A percentile compares a stretch with the other conserved stretches of the same genome.
These are phyloP conservation scores for Chaetomium cochliodes DNA, from an alignment of 495 filamentous ascomycete genomes.

Conservation along the genomic window DNA sequence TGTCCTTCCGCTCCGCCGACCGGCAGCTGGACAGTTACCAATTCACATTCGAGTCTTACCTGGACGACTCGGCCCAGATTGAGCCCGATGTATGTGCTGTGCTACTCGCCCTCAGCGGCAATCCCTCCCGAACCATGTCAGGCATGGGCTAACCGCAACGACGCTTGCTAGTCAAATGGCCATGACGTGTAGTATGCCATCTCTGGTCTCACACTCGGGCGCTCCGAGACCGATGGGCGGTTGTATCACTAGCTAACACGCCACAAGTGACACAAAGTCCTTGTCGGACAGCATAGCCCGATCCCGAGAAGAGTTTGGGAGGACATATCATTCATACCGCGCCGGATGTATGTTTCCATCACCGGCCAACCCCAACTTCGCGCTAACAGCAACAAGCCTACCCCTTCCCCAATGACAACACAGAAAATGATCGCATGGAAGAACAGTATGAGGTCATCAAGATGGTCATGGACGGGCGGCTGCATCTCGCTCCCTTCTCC, in stretches of 20 bases:
- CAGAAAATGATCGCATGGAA: constrained; percentile 54
- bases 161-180: constrained; percentile 3
- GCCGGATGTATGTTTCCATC: constrained; percentile 38
- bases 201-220: background rate
- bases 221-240: background rate
- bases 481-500: constrained; percentile 58
- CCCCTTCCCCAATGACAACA: constrained; percentile 58
- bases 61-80: constrained; percentile 29
- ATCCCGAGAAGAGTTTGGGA: constrained; percentile 59
- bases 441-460: constrained; percentile 62
- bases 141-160: background rate
- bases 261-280: constrained; percentile 36
- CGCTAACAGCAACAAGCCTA: constrained; percentile 47
- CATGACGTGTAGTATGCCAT: constrained; percentile 26
- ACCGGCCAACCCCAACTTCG: background rate
- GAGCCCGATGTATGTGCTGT: constrained; percentile 36
- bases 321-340: constrained; percentile 61
- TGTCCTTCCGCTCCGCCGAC: constrained; percentile 16
- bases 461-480: constrained; percentile 48
- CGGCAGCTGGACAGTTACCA: constrained; percentile 27
- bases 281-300: constrained; percentile 43
- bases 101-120: background rate
- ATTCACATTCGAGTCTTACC: constrained; percentile 40
- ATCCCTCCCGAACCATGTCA: background rate
- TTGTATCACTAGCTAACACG: constrained; percentile 6